These are phyloP conservation scores for Bretschneidera sinensis DNA, from an alignment of 345 rosid species.

Conservation along the genomic window DNA sequence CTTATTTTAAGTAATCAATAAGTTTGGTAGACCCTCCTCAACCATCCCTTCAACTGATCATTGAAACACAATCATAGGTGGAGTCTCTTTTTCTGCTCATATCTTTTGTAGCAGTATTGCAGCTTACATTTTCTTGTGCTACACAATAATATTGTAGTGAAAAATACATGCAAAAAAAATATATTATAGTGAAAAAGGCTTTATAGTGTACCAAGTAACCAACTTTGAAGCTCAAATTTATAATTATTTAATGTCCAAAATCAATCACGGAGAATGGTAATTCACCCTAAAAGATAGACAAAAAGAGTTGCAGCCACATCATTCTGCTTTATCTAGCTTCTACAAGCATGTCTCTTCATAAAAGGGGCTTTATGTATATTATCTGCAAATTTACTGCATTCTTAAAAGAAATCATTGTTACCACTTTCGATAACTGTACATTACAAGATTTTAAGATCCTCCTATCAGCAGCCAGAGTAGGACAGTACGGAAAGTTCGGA, in stretches of 20 bases:
- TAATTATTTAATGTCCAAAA: constrained; percentile 16
- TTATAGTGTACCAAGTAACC: constrained; percentile 9
- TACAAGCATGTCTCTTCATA: neutral
- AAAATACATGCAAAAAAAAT: too few species aligned
- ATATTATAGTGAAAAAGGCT: constrained; percentile 5
- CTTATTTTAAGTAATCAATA: neutral
- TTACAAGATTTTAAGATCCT: too few species aligned
- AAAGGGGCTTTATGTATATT: too few species aligned
- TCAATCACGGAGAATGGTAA: constrained; percentile 17
- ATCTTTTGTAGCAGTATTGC: too few species aligned
- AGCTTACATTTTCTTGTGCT: too few species aligned
- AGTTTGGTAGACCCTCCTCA: neutral
- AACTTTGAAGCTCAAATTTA: constrained; percentile 2
- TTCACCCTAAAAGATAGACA: constrained; percentile 23
- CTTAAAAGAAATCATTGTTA: too few species aligned
- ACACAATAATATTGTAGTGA: too few species aligned
- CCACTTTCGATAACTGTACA: too few species aligned
- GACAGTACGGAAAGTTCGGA: too few species aligned
- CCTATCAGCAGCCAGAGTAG: too few species aligned
- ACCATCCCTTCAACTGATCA: neutral
- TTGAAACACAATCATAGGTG: constrained; percentile 21
- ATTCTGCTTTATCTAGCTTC: constrained; percentile 16
- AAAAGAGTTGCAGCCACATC: constrained; percentile 27
- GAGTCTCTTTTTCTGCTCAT: too few species aligned
- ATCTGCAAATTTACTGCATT: neutral